Evolutionary conservation across 208 protist genomes (phyloP).

Genomic region (Trypanosoma conorhini): DNA sequence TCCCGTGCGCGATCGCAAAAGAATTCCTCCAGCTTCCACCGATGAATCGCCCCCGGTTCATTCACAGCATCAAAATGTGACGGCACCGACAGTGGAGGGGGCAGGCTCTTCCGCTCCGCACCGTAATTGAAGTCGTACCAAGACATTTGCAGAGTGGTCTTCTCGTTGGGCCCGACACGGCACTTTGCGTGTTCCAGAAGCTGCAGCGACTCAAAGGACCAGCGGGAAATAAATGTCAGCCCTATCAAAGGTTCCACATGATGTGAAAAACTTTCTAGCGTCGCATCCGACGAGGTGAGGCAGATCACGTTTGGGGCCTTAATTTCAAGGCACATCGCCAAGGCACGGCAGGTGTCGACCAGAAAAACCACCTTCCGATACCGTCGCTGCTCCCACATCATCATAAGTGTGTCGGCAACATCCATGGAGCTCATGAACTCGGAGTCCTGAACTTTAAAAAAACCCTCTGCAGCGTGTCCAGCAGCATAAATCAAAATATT

Average conservation of each 20-base stretch:
- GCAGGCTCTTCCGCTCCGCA: conserved; percentile 23
- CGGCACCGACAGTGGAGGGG: conserved; percentile 26
- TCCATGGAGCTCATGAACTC: conserved; percentile 90
- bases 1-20: conserved; percentile 38
- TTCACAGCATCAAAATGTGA: conserved; percentile 69
- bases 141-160: conserved; percentile 51
- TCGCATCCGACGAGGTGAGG: conserved; percentile 57
- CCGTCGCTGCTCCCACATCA: conserved; percentile 94
- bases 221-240: conserved; percentile 87
- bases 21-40: conserved; percentile 76
- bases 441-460: conserved; percentile 97
- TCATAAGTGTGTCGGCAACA: conserved; percentile 95
- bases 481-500: conserved; percentile 98
- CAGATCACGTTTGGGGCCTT: conserved; percentile 81
- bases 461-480: conserved; percentile 96
- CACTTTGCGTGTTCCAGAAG: conserved; percentile 71
- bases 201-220: conserved; percentile 86
- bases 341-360: conserved; percentile 97
- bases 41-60: conserved; percentile 36
- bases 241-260: conserved; percentile 75
- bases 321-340: conserved; percentile 86
- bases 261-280: conserved; percentile 72
- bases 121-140: conserved; percentile 71
- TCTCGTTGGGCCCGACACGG: conserved; percentile 21
- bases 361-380: conserved; percentile 94